These are phyloP conservation scores for Pseudozyma tsukubaensis DNA, from an alignment of 1,284 basidiomycete genomes.

Conservation along the genomic window DNA sequence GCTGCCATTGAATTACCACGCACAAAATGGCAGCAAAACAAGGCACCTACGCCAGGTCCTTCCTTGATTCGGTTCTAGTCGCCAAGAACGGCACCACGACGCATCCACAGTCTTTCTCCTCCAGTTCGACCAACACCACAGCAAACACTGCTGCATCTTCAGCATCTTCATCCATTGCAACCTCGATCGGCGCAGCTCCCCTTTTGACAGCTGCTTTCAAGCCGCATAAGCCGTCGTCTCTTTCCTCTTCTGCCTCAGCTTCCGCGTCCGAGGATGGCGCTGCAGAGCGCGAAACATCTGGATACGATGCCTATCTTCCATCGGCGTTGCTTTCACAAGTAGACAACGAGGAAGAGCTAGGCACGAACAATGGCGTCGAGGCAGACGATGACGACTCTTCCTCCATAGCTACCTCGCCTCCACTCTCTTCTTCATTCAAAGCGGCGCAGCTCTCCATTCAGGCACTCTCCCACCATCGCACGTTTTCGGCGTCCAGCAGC, in stretches of 20 bases:
- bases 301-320: slow-evolving; percentile 29
- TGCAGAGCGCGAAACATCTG: slow-evolving; percentile 14
- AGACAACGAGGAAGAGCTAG: slow-evolving; percentile 7
- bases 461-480: slow-evolving; percentile 37
- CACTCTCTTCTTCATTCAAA: slow-evolving; percentile 51
- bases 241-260: slow-evolving; percentile 50
- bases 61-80: slow-evolving; percentile 38
- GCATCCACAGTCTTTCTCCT: slow-evolving; percentile 17
- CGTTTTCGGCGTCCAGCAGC: slow-evolving; percentile 35
- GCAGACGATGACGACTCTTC: slow-evolving; percentile 32
- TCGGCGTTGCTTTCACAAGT: slow-evolving; percentile 19
- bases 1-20: not conserved
- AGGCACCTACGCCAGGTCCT: slow-evolving; percentile 36
- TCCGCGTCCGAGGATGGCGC: slow-evolving; percentile 53
- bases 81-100: slow-evolving; percentile 19
- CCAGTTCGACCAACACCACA: slow-evolving; percentile 20
- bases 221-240: slow-evolving; percentile 50
- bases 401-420: slow-evolving; percentile 41
- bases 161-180: slow-evolving; percentile 13
- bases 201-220: slow-evolving; percentile 43
- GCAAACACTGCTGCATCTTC: slow-evolving; percentile 21
- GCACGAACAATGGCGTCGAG: slow-evolving; percentile 4
- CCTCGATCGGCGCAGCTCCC: slow-evolving; percentile 20
- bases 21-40: slow-evolving; percentile 26
- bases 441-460: slow-evolving; percentile 49